These are phyloP conservation scores for Peronosclerospora sorghi DNA, from an alignment of 352 stramenopile species.

Conservation along the genomic window DNA sequence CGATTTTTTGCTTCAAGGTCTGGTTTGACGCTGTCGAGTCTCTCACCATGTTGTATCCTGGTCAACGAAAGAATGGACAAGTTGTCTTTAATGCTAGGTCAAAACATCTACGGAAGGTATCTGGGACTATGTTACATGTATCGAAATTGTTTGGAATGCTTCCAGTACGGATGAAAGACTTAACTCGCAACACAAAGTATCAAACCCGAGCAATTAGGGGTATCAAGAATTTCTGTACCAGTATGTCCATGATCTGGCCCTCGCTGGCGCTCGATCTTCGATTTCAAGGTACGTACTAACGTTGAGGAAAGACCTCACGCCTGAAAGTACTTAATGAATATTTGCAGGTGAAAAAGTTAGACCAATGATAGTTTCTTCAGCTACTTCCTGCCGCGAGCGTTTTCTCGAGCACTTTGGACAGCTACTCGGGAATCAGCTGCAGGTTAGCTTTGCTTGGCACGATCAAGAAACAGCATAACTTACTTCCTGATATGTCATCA, in stretches of 20 bases:
- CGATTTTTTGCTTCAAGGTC: not conserved
- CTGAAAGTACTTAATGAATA: not conserved
- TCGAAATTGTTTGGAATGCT: constrained; percentile 51
- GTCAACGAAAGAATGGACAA: constrained; percentile 24
- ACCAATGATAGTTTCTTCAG: constrained; percentile 13
- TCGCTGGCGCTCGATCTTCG: constrained; percentile 42
- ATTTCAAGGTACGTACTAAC: constrained; percentile 23
- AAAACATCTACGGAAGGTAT: constrained; percentile 19
- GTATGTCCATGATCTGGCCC: constrained; percentile 68
- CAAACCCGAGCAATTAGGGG: constrained; percentile 22
- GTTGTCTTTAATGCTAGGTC: constrained; percentile 50
- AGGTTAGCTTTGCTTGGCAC: constrained; percentile 13
- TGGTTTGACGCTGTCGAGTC: not conserved
- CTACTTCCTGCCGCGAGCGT: constrained; percentile 25
- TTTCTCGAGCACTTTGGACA: constrained; percentile 32
- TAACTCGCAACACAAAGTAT: constrained; percentile 27
- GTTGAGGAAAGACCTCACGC: too few relatives aligned
- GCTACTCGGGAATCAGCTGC: constrained; percentile 27
- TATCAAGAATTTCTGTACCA: constrained; percentile 39
- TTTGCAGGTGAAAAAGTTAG: constrained; percentile 4
- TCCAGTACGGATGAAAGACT: constrained; percentile 35
- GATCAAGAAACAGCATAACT: not conserved
- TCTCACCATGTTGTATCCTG: not conserved
- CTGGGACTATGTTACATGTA: constrained; percentile 41
- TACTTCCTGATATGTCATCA: constrained; percentile 8